phyloP scores from a whole-genome alignment of 225 moss, liverwort and hornwort genomes.

The Sphagnum contortum region DNA sequence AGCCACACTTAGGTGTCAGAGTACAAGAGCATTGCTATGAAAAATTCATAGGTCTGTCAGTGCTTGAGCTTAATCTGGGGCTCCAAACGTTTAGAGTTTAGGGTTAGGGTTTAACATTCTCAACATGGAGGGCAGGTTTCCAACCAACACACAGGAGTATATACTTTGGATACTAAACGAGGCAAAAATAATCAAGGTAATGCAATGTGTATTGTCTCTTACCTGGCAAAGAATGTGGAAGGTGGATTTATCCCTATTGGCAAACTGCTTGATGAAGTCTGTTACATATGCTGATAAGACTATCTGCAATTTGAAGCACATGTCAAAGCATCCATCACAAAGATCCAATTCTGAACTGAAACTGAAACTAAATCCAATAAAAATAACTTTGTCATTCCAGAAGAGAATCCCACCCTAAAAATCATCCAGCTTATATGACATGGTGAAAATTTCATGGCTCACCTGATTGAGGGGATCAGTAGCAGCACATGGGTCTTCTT shows the following conservation, averaged over 20 bases:
- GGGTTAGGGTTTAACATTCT: no score
- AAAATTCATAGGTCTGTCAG: no score
- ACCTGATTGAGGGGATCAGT: constrained; percentile 82
- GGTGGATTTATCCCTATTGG: constrained; percentile 42
- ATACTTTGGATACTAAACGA: constrained; percentile 1
- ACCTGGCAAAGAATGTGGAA: constrained; percentile 73
- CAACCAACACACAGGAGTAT: no score
- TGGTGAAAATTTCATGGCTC: constrained; percentile 1
- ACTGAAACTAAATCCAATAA: neutral
- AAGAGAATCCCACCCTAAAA: neutral
- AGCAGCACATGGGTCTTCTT: constrained; percentile 75
- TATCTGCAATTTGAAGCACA: constrained; percentile 34
- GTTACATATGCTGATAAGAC: constrained; percentile 53
- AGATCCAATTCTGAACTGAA: neutral
- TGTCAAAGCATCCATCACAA: no score
- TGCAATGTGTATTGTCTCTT: neutral
- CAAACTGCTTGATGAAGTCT: constrained; percentile 65
- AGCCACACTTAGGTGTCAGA: no score
- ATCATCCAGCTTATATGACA: no score
- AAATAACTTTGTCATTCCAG: neutral
- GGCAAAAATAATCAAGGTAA: constrained; percentile 1
- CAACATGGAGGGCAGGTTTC: no score
- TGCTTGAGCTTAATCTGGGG: no score
- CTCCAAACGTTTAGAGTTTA: no score
- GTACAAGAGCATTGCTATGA: no score